phyloP scores from a whole-genome alignment of 768 basidiomycete species.

The Suillus cothurnatus region DNA sequence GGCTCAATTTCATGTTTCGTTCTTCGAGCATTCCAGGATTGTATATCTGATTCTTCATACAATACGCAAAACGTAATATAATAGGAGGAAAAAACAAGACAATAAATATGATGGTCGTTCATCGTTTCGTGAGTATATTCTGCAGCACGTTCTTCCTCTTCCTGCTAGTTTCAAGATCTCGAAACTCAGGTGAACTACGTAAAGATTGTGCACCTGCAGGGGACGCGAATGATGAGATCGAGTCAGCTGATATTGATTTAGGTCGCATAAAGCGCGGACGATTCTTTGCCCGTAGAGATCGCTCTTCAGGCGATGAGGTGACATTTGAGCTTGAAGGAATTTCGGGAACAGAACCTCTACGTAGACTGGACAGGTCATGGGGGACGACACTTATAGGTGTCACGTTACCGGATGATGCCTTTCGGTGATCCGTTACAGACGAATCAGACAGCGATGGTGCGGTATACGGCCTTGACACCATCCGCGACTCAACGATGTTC shows the following conservation, averaged over 20 bases:
- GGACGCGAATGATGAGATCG: slow-evolving; percentile 40
- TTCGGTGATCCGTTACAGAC: neutral
- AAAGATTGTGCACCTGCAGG: slow-evolving; percentile 13
- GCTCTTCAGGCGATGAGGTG: slow-evolving; percentile 20
- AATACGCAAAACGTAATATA: slow-evolving; percentile 24
- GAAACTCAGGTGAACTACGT: slow-evolving; percentile 9
- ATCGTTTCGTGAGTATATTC: slow-evolving; percentile 42
- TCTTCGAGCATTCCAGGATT: slow-evolving; percentile 16
- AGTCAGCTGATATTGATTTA: slow-evolving; percentile 61
- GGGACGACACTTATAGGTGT: slow-evolving; percentile 9
- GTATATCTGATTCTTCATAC: slow-evolving; percentile 24
- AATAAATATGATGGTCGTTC: neutral
- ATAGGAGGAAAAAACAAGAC: slow-evolving; percentile 9
- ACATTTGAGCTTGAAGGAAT: slow-evolving; percentile 14
- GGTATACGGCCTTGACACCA: slow-evolving; percentile 47
- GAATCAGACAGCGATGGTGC: slow-evolving; percentile 43
- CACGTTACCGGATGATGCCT: slow-evolving; percentile 7
- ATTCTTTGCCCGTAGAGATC: slow-evolving; percentile 20
- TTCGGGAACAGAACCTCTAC: slow-evolving; percentile 32
- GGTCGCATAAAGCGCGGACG: slow-evolving; percentile 37
- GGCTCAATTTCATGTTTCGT: neutral
- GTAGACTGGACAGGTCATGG: slow-evolving; percentile 19
- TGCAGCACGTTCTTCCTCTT: slow-evolving; percentile 44
- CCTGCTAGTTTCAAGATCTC: slow-evolving; percentile 26
- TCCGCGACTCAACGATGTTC: slow-evolving; percentile 18